These are phyloP conservation scores for Gynostemma pentaphyllum DNA, from an alignment of 306 rosid genomes.

Conservation along the genomic window DNA sequence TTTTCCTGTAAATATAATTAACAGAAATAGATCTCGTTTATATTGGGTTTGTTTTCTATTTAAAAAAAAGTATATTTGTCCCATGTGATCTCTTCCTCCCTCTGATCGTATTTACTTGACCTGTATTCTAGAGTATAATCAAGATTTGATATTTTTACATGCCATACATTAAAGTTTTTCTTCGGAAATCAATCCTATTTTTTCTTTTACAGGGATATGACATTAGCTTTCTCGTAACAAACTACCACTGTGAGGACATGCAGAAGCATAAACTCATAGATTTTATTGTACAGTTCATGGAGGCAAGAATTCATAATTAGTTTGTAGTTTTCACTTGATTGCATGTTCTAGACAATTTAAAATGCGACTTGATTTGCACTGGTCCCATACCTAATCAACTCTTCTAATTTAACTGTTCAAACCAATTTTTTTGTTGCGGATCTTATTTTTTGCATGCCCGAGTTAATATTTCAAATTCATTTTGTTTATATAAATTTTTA, in stretches of 20 bases:
- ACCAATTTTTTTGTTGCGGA: not conserved
- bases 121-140: too few species aligned
- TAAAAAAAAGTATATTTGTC: too few species aligned
- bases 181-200: not conserved
- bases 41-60: too few species aligned
- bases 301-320: constrained; percentile 48
- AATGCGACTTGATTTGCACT: not conserved
- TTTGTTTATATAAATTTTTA: not conserved
- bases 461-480: not conserved
- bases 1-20: too few species aligned
- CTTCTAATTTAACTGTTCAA: not conserved
- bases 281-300: constrained; percentile 95
- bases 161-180: too few species aligned
- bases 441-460: too few species aligned
- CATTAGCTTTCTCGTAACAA: constrained; percentile 92
- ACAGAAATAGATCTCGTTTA: too few species aligned
- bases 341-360: not conserved
- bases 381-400: not conserved
- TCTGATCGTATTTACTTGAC: too few species aligned
- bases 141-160: too few species aligned
- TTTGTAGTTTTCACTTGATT: constrained; percentile 9
- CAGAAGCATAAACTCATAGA: constrained; percentile 93
- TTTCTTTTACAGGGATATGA: constrained; percentile 68
- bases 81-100: too few species aligned
- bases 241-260: constrained; percentile 93